Conservation (phyloP, 257 asterid species). For the Dorcoceras hygrometricum region DNA sequence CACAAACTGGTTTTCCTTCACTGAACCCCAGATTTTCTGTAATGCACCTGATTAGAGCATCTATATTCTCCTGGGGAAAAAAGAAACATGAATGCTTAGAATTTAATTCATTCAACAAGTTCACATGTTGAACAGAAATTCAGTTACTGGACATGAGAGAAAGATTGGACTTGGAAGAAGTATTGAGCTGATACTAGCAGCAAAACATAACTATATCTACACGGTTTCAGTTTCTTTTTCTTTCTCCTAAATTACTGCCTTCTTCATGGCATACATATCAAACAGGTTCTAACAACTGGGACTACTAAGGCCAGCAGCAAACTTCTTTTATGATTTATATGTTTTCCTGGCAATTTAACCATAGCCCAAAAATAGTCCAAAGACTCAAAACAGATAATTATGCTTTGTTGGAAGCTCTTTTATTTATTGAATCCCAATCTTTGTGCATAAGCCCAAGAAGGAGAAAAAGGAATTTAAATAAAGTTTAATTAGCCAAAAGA, state of each 20-base stretch:
- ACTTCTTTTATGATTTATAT: background rate
- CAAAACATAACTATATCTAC: background rate
- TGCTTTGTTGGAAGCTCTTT: background rate
- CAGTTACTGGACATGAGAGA: background rate
- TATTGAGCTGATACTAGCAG: background rate
- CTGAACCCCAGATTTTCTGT: constrained; percentile 68
- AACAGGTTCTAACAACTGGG: background rate
- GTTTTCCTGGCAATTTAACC: background rate
- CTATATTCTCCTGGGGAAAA: constrained; percentile 57
- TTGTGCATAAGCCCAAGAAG: constrained; percentile 22
- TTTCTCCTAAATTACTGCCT: background rate
- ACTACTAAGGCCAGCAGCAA: too few relatives aligned
- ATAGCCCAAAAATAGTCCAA: background rate
- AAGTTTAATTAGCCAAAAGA: constrained; percentile 5
- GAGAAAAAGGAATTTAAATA: constrained; percentile 1
- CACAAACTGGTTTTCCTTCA: constrained; percentile 89
- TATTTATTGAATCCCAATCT: background rate
- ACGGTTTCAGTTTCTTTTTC: background rate
- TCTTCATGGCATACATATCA: background rate
- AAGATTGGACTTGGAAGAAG: background rate
- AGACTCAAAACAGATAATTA: background rate
- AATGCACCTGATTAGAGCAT: constrained; percentile 62
- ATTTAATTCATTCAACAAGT: constrained; percentile 3
- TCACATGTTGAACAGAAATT: constrained; percentile 7
- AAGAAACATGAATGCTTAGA: background rate